Conservation (phyloP, 768 basidiomycete genomes). For the Hysterangium stoloniferum region DNA sequence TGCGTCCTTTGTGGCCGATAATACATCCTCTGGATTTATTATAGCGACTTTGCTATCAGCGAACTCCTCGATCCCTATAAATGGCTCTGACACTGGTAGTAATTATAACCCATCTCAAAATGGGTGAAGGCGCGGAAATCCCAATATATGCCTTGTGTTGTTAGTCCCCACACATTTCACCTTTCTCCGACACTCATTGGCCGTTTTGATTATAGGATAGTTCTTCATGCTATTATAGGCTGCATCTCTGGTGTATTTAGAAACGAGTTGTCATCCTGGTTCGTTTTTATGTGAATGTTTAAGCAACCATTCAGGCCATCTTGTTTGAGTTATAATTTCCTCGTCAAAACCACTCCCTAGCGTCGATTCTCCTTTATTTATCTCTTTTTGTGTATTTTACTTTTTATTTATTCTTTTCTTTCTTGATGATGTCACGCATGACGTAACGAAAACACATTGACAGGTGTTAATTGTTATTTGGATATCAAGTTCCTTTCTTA, state of each 20-base stretch:
- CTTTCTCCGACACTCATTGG: constrained; percentile 7
- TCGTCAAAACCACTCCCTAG: constrained; percentile 8
- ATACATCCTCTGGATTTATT: constrained; percentile 51
- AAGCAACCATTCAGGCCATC: no score
- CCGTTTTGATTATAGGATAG: no score
- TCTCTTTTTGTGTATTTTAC: constrained; percentile 88
- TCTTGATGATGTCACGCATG: no score
- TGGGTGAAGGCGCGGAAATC: constrained; percentile 12
- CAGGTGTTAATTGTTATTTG: no score
- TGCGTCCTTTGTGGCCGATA: constrained; percentile 33
- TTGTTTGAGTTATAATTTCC: background rate
- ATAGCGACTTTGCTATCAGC: constrained; percentile 61
- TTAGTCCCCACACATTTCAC: constrained; percentile 24
- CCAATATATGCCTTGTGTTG: constrained; percentile 71
- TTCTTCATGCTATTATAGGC: constrained; percentile 82
- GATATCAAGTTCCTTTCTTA: no score
- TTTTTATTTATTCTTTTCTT: no score
- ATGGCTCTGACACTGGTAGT: constrained; percentile 13
- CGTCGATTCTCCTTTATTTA: constrained; percentile 76
- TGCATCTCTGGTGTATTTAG: constrained; percentile 81
- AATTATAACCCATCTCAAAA: constrained; percentile 13
- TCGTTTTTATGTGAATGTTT: no score
- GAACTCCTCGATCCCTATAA: constrained; percentile 44
- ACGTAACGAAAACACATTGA: no score
- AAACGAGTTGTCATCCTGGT: constrained; percentile 76